A percentile compares a stretch with the other conserved stretches of the same genome.
Conservation (phyloP, 108 stramenopile genomes). For the Nitzschia palea region DNA sequence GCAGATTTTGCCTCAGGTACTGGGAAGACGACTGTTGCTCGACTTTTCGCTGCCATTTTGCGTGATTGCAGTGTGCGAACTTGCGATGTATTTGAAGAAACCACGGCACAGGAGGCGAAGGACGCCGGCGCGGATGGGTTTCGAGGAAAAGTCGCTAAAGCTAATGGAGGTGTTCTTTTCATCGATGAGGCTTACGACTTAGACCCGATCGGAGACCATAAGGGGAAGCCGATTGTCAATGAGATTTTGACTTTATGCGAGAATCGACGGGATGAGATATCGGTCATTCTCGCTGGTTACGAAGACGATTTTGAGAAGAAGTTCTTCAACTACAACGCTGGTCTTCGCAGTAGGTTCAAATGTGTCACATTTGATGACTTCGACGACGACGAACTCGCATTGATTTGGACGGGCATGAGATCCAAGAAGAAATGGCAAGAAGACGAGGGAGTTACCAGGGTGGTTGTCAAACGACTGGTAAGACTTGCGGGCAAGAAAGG, state of each 20-base stretch:
- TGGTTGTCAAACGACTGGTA: constrained; percentile 30
- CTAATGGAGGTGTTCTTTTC: constrained; percentile 68
- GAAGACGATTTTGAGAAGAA: constrained; percentile 46
- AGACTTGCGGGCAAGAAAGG: constrained; percentile 41
- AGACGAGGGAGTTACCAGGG: constrained; percentile 17
- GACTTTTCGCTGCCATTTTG: constrained; percentile 36
- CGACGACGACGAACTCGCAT: constrained; percentile 41
- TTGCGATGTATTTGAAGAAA: constrained; percentile 25
- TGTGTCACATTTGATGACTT: constrained; percentile 46
- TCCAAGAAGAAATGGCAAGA: constrained; percentile 30
- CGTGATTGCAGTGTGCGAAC: constrained; percentile 28
- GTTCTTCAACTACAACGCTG: constrained; percentile 40
- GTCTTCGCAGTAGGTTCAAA: constrained; percentile 39
- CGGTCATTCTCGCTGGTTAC: constrained; percentile 52
- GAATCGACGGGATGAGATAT: constrained; percentile 35
- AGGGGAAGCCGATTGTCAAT: constrained; percentile 44
- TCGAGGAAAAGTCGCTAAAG: constrained; percentile 17
- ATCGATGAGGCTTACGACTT: constrained; percentile 79
- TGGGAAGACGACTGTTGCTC: constrained; percentile 24
- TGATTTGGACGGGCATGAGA: constrained; percentile 32
- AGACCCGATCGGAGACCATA: constrained; percentile 38
- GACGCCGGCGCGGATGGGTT: constrained; percentile 38
- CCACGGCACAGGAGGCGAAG: constrained; percentile 30
- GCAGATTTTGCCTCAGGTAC: no score
- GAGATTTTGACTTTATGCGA: constrained; percentile 35